phyloP scores from a whole-genome alignment of 495 filamentous ascomycete species.

The Astrocystis sublimbata region DNA sequence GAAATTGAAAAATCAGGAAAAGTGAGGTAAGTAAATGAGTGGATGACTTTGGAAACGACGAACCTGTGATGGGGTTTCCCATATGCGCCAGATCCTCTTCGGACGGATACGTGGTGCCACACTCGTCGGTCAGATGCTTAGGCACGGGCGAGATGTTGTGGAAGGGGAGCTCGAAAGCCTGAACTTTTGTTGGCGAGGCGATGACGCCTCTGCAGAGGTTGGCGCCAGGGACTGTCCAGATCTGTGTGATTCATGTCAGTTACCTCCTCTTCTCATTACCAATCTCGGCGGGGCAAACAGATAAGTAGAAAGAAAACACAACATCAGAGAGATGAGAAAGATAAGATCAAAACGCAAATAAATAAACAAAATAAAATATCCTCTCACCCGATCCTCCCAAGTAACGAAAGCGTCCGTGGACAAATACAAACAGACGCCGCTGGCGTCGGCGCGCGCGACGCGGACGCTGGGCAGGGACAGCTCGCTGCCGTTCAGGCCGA shows the following conservation, averaged over 20 bases:
- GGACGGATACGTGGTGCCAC: constrained; percentile 39
- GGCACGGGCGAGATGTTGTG: constrained; percentile 9
- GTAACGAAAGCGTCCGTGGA: constrained; percentile 47
- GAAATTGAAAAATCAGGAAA: too few species aligned
- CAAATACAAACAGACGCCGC: constrained; percentile 44
- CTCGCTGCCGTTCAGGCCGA: not conserved
- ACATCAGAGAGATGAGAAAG: too few species aligned
- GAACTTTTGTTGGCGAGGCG: constrained; percentile 38
- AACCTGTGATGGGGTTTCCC: constrained; percentile 48
- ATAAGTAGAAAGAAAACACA: too few species aligned
- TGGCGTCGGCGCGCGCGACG: constrained; percentile 30
- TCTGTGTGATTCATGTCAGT: too few species aligned
- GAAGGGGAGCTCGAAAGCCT: constrained; percentile 42
- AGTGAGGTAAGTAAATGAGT: too few species aligned
- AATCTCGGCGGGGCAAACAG: too few species aligned
- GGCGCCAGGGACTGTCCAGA: constrained; percentile 33
- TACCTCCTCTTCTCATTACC: too few species aligned
- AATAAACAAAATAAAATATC: too few species aligned
- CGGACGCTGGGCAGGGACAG: constrained; percentile 30
- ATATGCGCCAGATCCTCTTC: constrained; percentile 13
- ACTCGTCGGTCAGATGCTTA: constrained; percentile 37
- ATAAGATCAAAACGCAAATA: too few species aligned
- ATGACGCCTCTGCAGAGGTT: constrained; percentile 45
- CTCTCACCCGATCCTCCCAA: constrained; percentile 49
- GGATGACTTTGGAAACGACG: constrained; percentile 5